phyloP scores from a whole-genome alignment of 2,329 filamentous ascomycete species.

The Zasmidium citrigriseum region DNA sequence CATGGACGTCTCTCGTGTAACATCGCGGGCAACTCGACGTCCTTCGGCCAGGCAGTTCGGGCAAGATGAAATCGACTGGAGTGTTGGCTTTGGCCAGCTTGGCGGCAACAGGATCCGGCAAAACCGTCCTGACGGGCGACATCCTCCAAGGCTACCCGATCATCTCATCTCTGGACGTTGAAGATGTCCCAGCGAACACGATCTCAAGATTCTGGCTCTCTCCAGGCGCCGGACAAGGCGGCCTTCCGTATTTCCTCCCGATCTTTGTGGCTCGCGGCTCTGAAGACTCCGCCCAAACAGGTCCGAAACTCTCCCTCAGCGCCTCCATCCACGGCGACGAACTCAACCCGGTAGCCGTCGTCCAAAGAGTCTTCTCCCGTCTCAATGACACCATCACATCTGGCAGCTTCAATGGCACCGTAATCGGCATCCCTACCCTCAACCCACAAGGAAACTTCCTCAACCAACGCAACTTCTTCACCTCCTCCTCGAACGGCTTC shows the following conservation, averaged over 20 bases:
- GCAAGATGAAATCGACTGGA: not conserved
- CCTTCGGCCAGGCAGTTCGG: not conserved
- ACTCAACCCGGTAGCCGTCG: slow-evolving; percentile 39
- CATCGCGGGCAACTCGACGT: not conserved
- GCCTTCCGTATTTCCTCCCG: slow-evolving; percentile 39
- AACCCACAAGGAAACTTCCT: slow-evolving; percentile 43
- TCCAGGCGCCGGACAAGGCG: slow-evolving; percentile 41
- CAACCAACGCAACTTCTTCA: slow-evolving; percentile 43
- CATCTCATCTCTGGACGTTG: slow-evolving; percentile 34
- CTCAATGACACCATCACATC: slow-evolving; percentile 38
- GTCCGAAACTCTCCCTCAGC: slow-evolving; percentile 40
- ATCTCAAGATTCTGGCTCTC: slow-evolving; percentile 41
- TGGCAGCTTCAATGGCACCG: slow-evolving; percentile 29
- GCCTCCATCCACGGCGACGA: slow-evolving; percentile 43
- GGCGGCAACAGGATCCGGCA: not conserved
- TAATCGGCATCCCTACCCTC: slow-evolving; percentile 42
- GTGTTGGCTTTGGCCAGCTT: not conserved
- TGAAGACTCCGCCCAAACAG: slow-evolving; percentile 37
- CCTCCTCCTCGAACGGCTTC: slow-evolving; percentile 45
- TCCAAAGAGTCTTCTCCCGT: slow-evolving; percentile 38
- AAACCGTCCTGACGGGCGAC: slow-evolving; percentile 23
- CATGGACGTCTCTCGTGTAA: not conserved
- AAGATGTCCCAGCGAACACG: slow-evolving; percentile 38
- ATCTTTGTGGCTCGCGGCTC: slow-evolving; percentile 42
- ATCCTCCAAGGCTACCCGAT: slow-evolving; percentile 24